Evolutionary conservation across 75 land plant genomes (phyloP), one percentile per base, ranked within the genome.

Genomic region (Selaginella tamariscina): DNA sequence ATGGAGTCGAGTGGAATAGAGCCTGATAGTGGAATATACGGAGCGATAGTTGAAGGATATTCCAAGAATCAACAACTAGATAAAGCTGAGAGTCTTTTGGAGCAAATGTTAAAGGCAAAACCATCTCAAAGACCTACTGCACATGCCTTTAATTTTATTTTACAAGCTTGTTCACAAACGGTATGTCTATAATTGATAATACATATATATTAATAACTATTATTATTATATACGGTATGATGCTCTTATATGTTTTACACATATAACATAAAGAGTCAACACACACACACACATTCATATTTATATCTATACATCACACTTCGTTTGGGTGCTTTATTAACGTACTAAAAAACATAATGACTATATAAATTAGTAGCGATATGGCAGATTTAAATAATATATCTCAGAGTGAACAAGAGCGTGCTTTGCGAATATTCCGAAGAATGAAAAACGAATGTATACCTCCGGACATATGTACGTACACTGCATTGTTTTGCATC

Each of bases 401-500:
- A n/a, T n/a, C 11, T 5, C 70, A 77, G 79, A 67, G 31, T 68
- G 79, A 77, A 27, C 30, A 55, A 56, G 75, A 73, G 56, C 32
- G 73, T n/a, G 75, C 81, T 57, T 60, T 72, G 71, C 70, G 72
- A 32, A 62, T 77, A 9, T 55, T 77, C 15, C 56, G 69, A 39
- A 73, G 32, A 55, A 72, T 77, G 67, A 64, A 72, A 56, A 64
- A 62, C 54, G 60, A 65, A 27, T 68, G 75, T 32, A 20, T 68
- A 30, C 24, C 21, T 67, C 71, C 80, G 27, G 81, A 79, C 27
- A 77, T 56, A 31, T 59, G 56, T 56, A 77, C 80, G n/a, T 77
- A 77, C 55, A 67, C 49, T 55, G 65, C 72, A 32, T 33, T 79
- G 0, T 39, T 79, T 49, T 67, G 57, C 32, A 77, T 63, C 1